A percentile compares a stretch with the other conserved stretches of the same genome.
These are phyloP conservation scores for Hypoxylon perforatum DNA, from an alignment of 495 filamentous ascomycete species.

Conservation along the genomic window DNA sequence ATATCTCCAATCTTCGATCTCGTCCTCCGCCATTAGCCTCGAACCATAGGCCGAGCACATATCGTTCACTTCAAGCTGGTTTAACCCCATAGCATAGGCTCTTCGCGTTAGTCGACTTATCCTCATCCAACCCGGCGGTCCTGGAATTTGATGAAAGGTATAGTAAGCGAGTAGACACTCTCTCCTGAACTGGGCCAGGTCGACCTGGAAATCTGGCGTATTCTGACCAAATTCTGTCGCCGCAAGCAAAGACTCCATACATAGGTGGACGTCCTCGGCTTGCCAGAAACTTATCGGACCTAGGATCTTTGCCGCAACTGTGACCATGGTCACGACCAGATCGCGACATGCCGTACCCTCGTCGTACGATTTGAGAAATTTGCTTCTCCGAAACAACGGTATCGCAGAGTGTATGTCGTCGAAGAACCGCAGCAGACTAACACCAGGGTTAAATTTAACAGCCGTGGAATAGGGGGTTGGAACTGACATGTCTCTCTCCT, in stretches of 20 bases:
- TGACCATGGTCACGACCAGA: constrained; percentile 40
- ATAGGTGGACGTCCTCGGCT: constrained; percentile 31
- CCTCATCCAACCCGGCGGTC: constrained; percentile 47
- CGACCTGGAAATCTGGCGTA: constrained; percentile 1
- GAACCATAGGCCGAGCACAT: constrained; percentile 33
- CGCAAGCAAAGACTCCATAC: constrained; percentile 33
- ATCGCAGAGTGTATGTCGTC: constrained; percentile 44
- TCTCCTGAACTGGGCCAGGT: constrained; percentile 46
- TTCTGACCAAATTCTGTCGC: constrained; percentile 16
- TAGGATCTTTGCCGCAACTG: constrained; percentile 43
- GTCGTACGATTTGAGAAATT: constrained; percentile 41
- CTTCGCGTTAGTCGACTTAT: constrained; percentile 49
- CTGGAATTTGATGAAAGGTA: constrained; percentile 52
- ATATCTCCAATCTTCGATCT: constrained; percentile 52
- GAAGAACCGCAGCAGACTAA: constrained; percentile 36
- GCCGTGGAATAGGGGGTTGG: neutral
- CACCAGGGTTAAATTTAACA: neutral
- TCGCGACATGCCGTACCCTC: constrained; percentile 24
- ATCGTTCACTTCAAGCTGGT: constrained; percentile 42
- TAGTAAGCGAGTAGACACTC: constrained; percentile 54
- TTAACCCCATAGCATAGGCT: constrained; percentile 47
- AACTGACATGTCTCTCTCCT: constrained; percentile 36
- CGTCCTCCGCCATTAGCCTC: constrained; percentile 38
- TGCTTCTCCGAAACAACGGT: constrained; percentile 43
- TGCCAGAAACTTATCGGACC: constrained; percentile 34